A percentile compares a stretch with the other conserved stretches of the same genome.
Conservation (phyloP, 257 asterid species). For the Euphrasia confusa region DNA sequence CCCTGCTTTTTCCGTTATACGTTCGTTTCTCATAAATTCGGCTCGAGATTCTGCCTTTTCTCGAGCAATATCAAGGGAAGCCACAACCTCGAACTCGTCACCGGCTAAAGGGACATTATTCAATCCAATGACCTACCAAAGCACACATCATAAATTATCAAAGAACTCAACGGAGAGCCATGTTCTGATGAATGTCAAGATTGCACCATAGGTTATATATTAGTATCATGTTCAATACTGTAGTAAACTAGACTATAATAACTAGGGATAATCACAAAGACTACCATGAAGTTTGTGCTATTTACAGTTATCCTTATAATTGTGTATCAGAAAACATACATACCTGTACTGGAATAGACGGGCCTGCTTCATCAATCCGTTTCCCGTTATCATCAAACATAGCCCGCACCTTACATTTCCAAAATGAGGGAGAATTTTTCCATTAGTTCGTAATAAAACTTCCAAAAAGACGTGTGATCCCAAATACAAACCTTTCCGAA, state of each 20-base stretch:
- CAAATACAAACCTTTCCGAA: conserved; percentile 84
- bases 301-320: neutral
- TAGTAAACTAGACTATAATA: no score
- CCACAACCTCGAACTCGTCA: conserved; percentile 90
- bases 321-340: conserved; percentile 8
- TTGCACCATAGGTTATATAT: neutral
- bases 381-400: conserved; percentile 85
- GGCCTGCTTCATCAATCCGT: conserved; percentile 81
- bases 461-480: conserved; percentile 16
- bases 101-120: conserved; percentile 91
- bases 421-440: conserved; percentile 24
- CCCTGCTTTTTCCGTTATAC: conserved; percentile 83
- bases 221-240: neutral
- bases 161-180: neutral
- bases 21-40: conserved; percentile 64
- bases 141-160: conserved; percentile 11
- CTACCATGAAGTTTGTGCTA: no score
- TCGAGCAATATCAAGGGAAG: conserved; percentile 81
- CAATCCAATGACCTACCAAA: conserved; percentile 75
- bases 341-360: conserved; percentile 97
- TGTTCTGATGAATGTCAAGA: neutral
- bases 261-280: neutral
- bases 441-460: conserved; percentile 16
- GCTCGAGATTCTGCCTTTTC: conserved; percentile 69
- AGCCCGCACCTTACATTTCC: conserved; percentile 74